A percentile compares a stretch with the other conserved stretches of the same genome.
phyloP scores from a whole-genome alignment of 208 protist species.

The Borovskyia barvae region DNA sequence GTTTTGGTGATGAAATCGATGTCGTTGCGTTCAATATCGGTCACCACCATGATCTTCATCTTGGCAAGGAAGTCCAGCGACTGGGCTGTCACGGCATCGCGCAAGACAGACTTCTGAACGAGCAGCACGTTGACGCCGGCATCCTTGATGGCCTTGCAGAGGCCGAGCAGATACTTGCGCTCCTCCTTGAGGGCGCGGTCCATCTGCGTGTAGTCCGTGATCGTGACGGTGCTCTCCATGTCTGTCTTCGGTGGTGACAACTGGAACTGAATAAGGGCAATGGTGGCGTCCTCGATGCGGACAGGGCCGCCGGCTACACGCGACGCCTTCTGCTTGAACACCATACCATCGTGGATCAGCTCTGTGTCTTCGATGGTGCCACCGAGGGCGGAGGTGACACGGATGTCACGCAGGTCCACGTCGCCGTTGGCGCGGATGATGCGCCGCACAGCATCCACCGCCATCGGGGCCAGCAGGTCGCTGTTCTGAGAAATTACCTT shows the following conservation, averaged over 20 bases:
- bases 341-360: constrained; percentile 91
- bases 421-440: constrained; percentile 89
- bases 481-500: constrained; percentile 98
- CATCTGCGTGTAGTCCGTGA: constrained; percentile 98
- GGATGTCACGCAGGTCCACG: constrained; percentile 97
- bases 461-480: constrained; percentile 97
- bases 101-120: constrained; percentile 99
- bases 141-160: constrained; percentile 98
- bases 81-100: constrained; percentile 97
- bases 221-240: constrained; percentile 93
- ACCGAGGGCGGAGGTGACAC: constrained; percentile 90
- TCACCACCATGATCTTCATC: constrained; percentile 99
- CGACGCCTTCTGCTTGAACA: constrained; percentile 94
- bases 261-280: constrained; percentile 99
- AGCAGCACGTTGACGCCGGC: constrained; percentile 99
- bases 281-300: constrained; percentile 96
- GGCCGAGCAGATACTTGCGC: constrained; percentile 96
- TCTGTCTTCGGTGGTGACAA: constrained; percentile 99
- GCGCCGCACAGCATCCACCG: constrained; percentile 96
- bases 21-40: constrained; percentile 98
- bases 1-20: constrained; percentile 99
- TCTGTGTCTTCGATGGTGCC: constrained; percentile 99
- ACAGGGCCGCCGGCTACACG: constrained; percentile 92
- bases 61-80: constrained; percentile 99
- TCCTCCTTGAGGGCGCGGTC: constrained; percentile 98